Evolutionary conservation across 768 basidiomycete species (phyloP), one percentile per base, ranked within the genome.

Genomic region (Mycena filopes): DNA sequence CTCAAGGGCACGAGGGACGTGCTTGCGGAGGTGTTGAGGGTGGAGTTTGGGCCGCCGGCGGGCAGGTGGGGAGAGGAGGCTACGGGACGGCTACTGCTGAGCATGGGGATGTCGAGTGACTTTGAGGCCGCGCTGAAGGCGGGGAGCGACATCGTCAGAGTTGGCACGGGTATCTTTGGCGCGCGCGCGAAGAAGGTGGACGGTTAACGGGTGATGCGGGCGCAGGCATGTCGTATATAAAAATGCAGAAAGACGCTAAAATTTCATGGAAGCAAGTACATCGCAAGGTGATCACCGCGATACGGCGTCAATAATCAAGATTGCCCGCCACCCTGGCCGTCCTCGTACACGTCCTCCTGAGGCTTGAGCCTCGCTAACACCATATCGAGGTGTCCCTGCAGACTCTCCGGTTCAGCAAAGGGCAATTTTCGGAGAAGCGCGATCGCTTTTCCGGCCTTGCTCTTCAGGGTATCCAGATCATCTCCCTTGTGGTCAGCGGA

Each of bases 91-190:
- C 68, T 89, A 54, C 31, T 86, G 71, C 69, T 89, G 73, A 89
- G 88, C 60, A 93, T 93, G 92, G 92, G 92, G 13, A 94, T 94
- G 92, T 91, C 90, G 60, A 86, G 84, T 66, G 93, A 94, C 71
- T 94, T 91, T 70, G 88, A 86, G 74, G 87, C 89, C 29, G 98
- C 97, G 5, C 77, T 98, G 51, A 85, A 82, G 74, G 87, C 89
- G 15, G 97, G 96, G 1, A 92, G 94, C 70, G 89, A 94, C 72
- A 87, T 95, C 48, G 96, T 98, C 1, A 79, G 98, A 49, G 95
- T 98, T 7, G 97, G 97, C 3, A 95, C 94, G 4, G 88, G 90
- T 20, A 95, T 98, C 45, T 97, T 97, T 73, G 96, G 96, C 0
- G 78, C 84, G 58, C 80, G 96, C 63, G 81, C 82, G 40, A 84